Evolutionary conservation across 2,329 filamentous ascomycete genomes (phyloP).

Genomic region (Chalara sp.): DNA sequence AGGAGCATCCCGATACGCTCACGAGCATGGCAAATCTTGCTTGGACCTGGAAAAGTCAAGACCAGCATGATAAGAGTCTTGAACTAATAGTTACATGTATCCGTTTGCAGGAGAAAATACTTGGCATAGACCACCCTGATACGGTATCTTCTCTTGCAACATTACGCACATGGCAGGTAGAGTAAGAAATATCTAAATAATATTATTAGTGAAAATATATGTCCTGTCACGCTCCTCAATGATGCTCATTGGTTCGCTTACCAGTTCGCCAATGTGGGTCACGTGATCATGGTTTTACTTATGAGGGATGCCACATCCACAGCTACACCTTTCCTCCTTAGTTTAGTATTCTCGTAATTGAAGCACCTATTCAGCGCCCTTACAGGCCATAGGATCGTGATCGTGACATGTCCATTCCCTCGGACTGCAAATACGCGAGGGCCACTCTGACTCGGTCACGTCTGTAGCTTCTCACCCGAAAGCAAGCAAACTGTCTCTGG

Average conservation of each 20-base stretch:
- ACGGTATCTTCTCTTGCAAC: conserved; percentile 1
- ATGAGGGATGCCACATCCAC: too few relatives aligned
- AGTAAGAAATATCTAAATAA: conserved; percentile 2
- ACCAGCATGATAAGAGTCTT: conserved; percentile 1
- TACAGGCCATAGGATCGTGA: too few relatives aligned
- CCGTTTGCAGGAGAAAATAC: not conserved
- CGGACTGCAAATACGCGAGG: not conserved
- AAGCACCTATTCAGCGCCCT: too few relatives aligned
- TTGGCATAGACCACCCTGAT: conserved; percentile 1
- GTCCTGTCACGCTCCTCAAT: too few relatives aligned
- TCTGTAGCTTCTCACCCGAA: not conserved
- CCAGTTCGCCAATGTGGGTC: too few relatives aligned
- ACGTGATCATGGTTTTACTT: too few relatives aligned
- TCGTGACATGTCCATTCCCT: not conserved
- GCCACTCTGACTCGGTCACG: not conserved
- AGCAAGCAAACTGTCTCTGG: not conserved
- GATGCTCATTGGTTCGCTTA: too few relatives aligned
- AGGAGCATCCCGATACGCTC: conserved; percentile 1
- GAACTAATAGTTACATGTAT: not conserved
- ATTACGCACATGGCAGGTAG: conserved; percentile 1
- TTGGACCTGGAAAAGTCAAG: not conserved
- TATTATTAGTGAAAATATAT: conserved; percentile 1
- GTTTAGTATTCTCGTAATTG: too few relatives aligned
- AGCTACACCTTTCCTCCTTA: too few relatives aligned
- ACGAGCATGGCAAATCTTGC: conserved; percentile 1